Conservation (phyloP, 2,329 filamentous ascomycete genomes). For the Arthroderma sp. region DNA sequence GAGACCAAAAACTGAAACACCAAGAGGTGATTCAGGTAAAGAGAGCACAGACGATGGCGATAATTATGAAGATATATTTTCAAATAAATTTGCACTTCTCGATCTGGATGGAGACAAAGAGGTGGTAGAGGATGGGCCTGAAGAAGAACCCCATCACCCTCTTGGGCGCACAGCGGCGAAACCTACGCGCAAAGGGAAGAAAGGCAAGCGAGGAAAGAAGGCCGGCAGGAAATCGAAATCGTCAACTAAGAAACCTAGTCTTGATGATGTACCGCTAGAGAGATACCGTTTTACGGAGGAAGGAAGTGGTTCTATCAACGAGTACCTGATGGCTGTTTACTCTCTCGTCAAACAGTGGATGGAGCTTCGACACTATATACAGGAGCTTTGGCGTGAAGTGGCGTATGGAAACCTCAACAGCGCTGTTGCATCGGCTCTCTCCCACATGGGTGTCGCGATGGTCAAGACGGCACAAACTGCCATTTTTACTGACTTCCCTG, state of each 20-base stretch:
- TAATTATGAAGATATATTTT: constrained; percentile 12
- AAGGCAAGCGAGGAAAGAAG: constrained; percentile 17
- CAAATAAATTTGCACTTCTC: constrained; percentile 18
- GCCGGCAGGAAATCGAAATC: constrained; percentile 13
- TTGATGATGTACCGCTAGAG: constrained; percentile 32
- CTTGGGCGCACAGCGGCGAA: constrained; percentile 7
- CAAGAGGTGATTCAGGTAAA: background rate
- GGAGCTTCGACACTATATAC: constrained; percentile 28
- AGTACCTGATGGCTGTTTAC: constrained; percentile 35
- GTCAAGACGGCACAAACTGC: constrained; percentile 24
- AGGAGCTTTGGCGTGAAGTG: constrained; percentile 32
- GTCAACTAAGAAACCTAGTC: constrained; percentile 8
- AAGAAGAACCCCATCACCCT: constrained; percentile 7
- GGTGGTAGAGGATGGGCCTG: constrained; percentile 7
- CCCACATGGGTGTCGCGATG: constrained; percentile 33
- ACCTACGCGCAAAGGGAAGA: constrained; percentile 16
- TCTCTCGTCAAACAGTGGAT: constrained; percentile 26
- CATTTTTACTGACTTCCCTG: constrained; percentile 37
- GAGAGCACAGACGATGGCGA: constrained; percentile 14
- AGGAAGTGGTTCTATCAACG: constrained; percentile 22
- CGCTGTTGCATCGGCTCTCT: constrained; percentile 33
- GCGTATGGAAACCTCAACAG: constrained; percentile 34
- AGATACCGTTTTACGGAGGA: constrained; percentile 33
- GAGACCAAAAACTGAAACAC: constrained; percentile 5
- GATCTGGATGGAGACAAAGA: constrained; percentile 11